phyloP scores from a whole-genome alignment of 768 basidiomycete genomes.

The Tricholomella constricta region DNA sequence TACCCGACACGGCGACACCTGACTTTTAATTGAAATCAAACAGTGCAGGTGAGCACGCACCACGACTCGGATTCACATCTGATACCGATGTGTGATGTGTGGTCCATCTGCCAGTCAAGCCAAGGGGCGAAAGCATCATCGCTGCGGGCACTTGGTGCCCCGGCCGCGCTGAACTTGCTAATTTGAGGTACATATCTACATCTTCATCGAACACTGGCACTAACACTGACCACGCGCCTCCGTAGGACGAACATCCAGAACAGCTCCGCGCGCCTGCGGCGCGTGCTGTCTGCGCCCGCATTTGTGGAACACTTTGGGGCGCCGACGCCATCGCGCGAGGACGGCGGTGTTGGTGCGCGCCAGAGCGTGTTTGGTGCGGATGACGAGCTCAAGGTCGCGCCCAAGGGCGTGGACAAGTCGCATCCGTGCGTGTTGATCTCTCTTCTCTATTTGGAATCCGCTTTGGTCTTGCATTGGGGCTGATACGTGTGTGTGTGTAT shows the following conservation, averaged over 20 bases:
- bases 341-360: constrained; percentile 58
- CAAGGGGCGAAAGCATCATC: constrained; percentile 67
- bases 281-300: constrained; percentile 61
- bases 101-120: constrained; percentile 67
- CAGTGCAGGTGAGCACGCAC: constrained; percentile 11
- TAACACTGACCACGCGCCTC: too few species aligned
- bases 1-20: too few species aligned
- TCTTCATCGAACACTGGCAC: too few species aligned
- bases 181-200: constrained; percentile 63
- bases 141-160: constrained; percentile 85
- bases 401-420: constrained; percentile 84
- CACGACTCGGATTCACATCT: too few species aligned
- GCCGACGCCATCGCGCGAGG: constrained; percentile 57
- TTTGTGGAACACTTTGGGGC: constrained; percentile 83
- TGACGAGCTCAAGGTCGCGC: constrained; percentile 87
- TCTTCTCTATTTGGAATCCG: not conserved
- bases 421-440: constrained; percentile 55
- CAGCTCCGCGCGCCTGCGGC: constrained; percentile 61
- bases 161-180: constrained; percentile 74
- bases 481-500: too few species aligned
- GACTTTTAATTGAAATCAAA: not conserved
- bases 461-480: constrained; percentile 1
- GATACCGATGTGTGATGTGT: too few species aligned
- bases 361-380: constrained; percentile 85
- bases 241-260: constrained; percentile 66